A percentile compares a stretch with the other conserved stretches of the same genome.
Conservation (phyloP, 2,329 filamentous ascomycete genomes). For the Xylaria sp. region DNA sequence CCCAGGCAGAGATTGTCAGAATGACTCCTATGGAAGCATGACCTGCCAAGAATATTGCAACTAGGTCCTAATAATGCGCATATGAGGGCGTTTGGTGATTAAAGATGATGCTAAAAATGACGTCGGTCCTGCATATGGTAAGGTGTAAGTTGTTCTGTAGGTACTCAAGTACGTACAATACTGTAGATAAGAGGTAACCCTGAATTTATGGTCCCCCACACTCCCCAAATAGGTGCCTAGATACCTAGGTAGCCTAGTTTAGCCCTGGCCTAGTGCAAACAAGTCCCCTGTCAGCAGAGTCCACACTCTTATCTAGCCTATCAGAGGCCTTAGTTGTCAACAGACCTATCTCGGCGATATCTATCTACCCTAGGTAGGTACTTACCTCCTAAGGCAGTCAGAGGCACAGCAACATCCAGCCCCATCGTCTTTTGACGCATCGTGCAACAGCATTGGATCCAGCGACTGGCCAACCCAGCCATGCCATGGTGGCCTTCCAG, state of each 20-base stretch:
- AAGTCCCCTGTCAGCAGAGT: too few species aligned
- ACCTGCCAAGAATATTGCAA: neutral
- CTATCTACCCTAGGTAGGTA: too few species aligned
- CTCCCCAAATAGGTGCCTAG: too few species aligned
- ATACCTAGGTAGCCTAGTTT: too few species aligned
- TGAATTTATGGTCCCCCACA: too few species aligned
- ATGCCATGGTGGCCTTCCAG: conserved; percentile 29
- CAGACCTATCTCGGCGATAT: too few species aligned
- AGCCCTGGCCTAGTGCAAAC: too few species aligned
- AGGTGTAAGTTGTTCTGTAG: too few species aligned
- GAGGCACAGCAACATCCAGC: neutral
- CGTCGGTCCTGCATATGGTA: conserved; percentile 16
- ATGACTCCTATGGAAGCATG: neutral
- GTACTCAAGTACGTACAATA: too few species aligned
- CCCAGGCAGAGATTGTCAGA: neutral
- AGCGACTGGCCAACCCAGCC: conserved; percentile 1
- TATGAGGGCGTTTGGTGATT: neutral
- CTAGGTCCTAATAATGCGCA: neutral
- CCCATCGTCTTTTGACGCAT: neutral
- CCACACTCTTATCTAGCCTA: too few species aligned
- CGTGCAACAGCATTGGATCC: conserved; percentile 1
- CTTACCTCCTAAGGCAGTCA: too few species aligned
- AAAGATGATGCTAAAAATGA: neutral
- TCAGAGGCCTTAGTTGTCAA: neutral
- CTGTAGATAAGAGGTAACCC: too few species aligned